These are phyloP conservation scores for Plasmodium ovale DNA, from an alignment of 169 alveolate genomes.

Conservation along the genomic window DNA sequence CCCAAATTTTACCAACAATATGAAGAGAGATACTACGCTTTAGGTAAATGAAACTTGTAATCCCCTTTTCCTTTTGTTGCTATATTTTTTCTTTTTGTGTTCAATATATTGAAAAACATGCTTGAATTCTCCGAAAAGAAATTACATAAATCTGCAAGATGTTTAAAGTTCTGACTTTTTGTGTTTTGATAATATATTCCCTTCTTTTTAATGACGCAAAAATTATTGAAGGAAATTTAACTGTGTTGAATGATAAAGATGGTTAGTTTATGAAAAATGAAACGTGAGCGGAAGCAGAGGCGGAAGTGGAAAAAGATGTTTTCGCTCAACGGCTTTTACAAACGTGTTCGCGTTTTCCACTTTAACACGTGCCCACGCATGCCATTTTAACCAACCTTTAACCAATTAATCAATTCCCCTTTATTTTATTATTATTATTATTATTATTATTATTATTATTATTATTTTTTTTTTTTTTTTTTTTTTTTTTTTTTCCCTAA, in stretches of 20 bases:
- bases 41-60: neutral
- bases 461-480: constrained; percentile 12
- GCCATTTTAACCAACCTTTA: neutral
- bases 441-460: too few species aligned
- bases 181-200: constrained; percentile 8
- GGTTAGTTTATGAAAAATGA: constrained; percentile 26
- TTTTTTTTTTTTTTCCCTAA: neutral
- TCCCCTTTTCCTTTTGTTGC: neutral
- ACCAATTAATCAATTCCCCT: too few species aligned
- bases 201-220: constrained; percentile 34
- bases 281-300: neutral
- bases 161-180: constrained; percentile 3
- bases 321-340: neutral
- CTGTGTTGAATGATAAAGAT: constrained; percentile 7
- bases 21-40: neutral
- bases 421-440: too few species aligned
- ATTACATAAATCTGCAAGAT: constrained; percentile 23
- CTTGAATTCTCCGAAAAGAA: neutral
- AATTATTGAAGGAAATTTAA: constrained; percentile 39
- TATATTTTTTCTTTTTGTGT: neutral
- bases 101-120: constrained; percentile 8
- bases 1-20: neutral
- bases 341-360: neutral
- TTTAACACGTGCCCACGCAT: neutral
- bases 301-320: neutral